Conservation (phyloP, 768 basidiomycete genomes). For the Nidularia pulvinata region DNA sequence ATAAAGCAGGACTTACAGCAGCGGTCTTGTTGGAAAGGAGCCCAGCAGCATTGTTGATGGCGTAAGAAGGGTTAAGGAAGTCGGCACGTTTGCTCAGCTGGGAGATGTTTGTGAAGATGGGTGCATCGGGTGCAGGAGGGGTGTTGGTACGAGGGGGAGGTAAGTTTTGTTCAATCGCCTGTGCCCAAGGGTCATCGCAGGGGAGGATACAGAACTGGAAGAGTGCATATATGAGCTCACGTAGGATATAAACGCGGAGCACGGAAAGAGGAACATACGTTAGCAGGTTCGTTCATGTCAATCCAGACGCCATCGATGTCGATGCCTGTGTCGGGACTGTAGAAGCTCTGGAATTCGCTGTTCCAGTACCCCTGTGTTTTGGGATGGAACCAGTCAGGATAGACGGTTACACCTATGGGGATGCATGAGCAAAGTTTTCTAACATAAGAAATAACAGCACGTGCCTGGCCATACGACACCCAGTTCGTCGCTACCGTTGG, state of each 20-base stretch:
- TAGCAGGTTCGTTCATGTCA: slow-evolving; percentile 76
- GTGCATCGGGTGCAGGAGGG: slow-evolving; percentile 51
- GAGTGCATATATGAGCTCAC: no score
- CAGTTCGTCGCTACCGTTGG: slow-evolving; percentile 55
- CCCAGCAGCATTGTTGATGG: slow-evolving; percentile 59
- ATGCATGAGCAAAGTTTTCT: background rate
- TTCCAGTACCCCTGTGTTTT: slow-evolving; percentile 61
- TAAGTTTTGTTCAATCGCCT: slow-evolving; percentile 48
- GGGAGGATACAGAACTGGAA: slow-evolving; percentile 62
- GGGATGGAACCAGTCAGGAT: slow-evolving; percentile 66
- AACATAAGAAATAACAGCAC: slow-evolving; percentile 6
- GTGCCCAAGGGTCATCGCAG: slow-evolving; percentile 58
- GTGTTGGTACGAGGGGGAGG: slow-evolving; percentile 51
- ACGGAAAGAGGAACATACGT: slow-evolving; percentile 31
- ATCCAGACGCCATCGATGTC: slow-evolving; percentile 78
- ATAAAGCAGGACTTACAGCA: slow-evolving; percentile 34
- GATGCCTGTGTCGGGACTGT: slow-evolving; percentile 47
- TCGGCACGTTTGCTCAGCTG: slow-evolving; percentile 15
- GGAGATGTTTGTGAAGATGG: slow-evolving; percentile 38
- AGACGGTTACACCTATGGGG: slow-evolving; percentile 49
- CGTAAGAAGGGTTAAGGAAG: slow-evolving; percentile 52
- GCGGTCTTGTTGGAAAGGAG: slow-evolving; percentile 54
- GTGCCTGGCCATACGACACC: slow-evolving; percentile 68
- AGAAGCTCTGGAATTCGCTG: slow-evolving; percentile 58
- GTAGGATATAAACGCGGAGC: background rate